Conservation (phyloP, 2,329 filamentous ascomycete genomes). For the Beauveria sp. region DNA sequence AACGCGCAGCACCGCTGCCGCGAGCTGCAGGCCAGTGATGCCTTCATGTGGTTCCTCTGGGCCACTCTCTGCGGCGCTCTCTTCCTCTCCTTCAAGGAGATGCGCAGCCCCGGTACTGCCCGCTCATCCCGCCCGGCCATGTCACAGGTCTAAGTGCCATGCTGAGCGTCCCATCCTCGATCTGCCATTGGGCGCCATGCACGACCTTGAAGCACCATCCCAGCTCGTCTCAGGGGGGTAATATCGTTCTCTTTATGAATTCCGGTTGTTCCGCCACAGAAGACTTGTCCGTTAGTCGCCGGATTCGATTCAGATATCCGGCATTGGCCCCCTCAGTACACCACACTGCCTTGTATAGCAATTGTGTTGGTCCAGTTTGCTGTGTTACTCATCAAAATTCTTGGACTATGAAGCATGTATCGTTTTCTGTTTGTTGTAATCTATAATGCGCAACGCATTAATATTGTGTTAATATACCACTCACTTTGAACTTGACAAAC, state of each 20-base stretch:
- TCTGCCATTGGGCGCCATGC: neutral
- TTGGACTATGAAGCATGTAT: neutral
- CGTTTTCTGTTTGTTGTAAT: neutral
- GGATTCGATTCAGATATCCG: no score
- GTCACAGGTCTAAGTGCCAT: conserved; percentile 39
- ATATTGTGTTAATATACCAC: conserved; percentile 2
- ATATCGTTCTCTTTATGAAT: neutral
- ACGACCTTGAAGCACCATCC: neutral
- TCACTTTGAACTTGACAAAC: neutral
- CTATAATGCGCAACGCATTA: neutral
- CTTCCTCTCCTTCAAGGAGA: conserved; percentile 46
- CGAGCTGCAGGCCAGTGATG: conserved; percentile 65
- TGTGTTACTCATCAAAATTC: neutral
- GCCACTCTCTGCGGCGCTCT: conserved; percentile 50
- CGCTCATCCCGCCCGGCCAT: conserved; percentile 42
- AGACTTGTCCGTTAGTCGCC: no score
- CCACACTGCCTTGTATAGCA: neutral
- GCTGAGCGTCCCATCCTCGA: neutral
- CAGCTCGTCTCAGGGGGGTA: neutral
- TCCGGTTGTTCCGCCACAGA: neutral
- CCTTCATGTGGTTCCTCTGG: conserved; percentile 76
- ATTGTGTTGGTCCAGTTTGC: no score
- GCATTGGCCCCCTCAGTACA: neutral
- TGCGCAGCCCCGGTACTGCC: conserved; percentile 38
- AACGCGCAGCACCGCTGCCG: conserved; percentile 60